phyloP scores from a whole-genome alignment of 495 filamentous ascomycete species.

The Penicillium pancosmium region DNA sequence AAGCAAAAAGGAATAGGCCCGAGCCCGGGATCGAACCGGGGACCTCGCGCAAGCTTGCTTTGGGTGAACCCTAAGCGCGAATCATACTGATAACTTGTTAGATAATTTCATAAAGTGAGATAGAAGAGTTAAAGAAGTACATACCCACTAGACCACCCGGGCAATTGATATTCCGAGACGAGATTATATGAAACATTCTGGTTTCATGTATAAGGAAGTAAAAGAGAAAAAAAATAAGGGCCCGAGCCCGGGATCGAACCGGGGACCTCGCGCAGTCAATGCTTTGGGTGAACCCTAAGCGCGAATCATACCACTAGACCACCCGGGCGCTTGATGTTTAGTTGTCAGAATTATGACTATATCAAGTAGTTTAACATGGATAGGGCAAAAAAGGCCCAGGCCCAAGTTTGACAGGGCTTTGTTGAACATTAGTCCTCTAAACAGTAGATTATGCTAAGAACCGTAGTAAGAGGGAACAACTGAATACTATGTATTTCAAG shows the following conservation, averaged over 20 bases:
- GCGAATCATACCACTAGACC: constrained; percentile 43
- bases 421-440: too few species aligned
- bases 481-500: too few species aligned
- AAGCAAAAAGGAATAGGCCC: not conserved
- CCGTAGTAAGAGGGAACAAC: too few species aligned
- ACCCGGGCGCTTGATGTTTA: not conserved
- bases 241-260: constrained; percentile 4
- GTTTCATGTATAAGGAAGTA: too few species aligned
- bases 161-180: not conserved
- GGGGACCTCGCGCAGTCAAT: constrained; percentile 5
- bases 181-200: too few species aligned
- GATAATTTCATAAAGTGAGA: too few species aligned
- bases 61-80: constrained; percentile 43
- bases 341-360: not conserved
- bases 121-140: too few species aligned
- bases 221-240: not conserved
- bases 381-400: not conserved
- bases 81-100: constrained; percentile 33
- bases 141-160: not conserved
- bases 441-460: too few species aligned
- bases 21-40: constrained; percentile 4
- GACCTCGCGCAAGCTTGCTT: constrained; percentile 1
- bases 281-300: constrained; percentile 35
- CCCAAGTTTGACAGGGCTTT: not conserved
- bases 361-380: too few species aligned